Evolutionary conservation across 345 rosid species (phyloP).

Genomic region (Ceriops zippeliana): DNA sequence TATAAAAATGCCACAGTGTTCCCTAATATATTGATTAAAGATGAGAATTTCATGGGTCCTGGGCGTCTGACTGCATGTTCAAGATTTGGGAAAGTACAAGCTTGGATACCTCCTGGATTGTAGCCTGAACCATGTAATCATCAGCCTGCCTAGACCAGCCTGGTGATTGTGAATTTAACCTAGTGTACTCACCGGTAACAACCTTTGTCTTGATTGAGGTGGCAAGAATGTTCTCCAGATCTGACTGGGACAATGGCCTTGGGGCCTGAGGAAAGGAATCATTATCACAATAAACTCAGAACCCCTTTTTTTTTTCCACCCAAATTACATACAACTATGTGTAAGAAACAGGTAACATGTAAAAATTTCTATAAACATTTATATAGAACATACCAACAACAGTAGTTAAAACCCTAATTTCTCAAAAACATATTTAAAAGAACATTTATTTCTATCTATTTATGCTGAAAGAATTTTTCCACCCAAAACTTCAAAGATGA

Average conservation of each 20-base stretch:
- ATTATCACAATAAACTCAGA: not conserved
- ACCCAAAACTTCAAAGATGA: not conserved
- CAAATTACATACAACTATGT: no score
- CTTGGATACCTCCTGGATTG: slow-evolving; percentile 77
- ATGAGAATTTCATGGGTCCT: slow-evolving; percentile 42
- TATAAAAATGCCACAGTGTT: not conserved
- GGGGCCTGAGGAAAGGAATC: slow-evolving; percentile 45
- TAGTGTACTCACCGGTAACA: slow-evolving; percentile 70
- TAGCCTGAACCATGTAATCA: slow-evolving; percentile 70
- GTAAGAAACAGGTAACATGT: not conserved
- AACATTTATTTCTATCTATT: not conserved
- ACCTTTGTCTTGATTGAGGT: slow-evolving; percentile 68
- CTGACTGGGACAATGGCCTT: slow-evolving; percentile 64
- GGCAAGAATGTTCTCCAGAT: slow-evolving; percentile 63
- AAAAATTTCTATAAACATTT: not conserved
- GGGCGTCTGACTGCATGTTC: slow-evolving; percentile 65
- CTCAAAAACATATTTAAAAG: not conserved
- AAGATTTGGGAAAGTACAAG: slow-evolving; percentile 72
- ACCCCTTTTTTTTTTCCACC: not conserved
- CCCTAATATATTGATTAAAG: not conserved
- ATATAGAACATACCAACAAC: not conserved
- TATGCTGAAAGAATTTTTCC: not conserved
- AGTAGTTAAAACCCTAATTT: not conserved
- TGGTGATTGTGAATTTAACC: slow-evolving; percentile 47
- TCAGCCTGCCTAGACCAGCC: slow-evolving; percentile 55